Percentiles rank a stretch among this genome's conserved stretches.
Conservation (phyloP, 1,139 yeast genomes). For the Zygotorulaspora mrakii region DNA sequence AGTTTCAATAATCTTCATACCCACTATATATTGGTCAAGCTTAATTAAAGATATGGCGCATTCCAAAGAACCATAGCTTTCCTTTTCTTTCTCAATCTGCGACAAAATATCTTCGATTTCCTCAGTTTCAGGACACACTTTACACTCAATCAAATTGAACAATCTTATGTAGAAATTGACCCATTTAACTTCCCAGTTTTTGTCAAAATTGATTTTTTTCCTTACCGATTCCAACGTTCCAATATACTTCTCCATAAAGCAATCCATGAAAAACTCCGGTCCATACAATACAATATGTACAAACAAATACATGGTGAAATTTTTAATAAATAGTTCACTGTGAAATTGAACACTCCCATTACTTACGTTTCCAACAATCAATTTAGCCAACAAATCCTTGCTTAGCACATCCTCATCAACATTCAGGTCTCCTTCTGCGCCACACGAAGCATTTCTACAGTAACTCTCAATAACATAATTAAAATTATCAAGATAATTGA, state of each 20-base stretch:
- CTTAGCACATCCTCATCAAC: conserved; percentile 6
- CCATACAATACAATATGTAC: conserved; percentile 23
- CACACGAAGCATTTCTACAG: conserved; percentile 12
- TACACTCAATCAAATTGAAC: conserved; percentile 15
- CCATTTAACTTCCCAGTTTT: conserved; percentile 25
- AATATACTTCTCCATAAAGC: conserved; percentile 18
- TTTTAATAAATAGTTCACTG: conserved; percentile 23
- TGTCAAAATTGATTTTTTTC: conserved; percentile 25
- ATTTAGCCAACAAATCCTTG: conserved; percentile 10
- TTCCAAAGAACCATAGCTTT: conserved; percentile 1
- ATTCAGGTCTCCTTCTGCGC: neutral
- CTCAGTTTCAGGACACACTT: neutral
- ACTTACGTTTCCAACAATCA: conserved; percentile 11
- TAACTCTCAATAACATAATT: conserved; percentile 18
- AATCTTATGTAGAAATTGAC: conserved; percentile 22
- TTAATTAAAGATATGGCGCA: conserved; percentile 12
- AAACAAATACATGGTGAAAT: conserved; percentile 21
- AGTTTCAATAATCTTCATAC: conserved; percentile 9
- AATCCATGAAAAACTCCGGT: conserved; percentile 18
- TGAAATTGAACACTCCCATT: conserved; percentile 16
- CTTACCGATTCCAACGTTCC: conserved; percentile 19
- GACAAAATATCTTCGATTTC: too few species aligned
- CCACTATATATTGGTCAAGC: conserved; percentile 13
- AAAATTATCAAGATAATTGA: conserved; percentile 15
- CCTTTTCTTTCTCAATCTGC: conserved; percentile 4